Percentiles rank a stretch among this genome's conserved stretches.
Evolutionary conservation across 2,329 filamentous ascomycete species (phyloP).

Genomic region (Epicoccum nigrum): DNA sequence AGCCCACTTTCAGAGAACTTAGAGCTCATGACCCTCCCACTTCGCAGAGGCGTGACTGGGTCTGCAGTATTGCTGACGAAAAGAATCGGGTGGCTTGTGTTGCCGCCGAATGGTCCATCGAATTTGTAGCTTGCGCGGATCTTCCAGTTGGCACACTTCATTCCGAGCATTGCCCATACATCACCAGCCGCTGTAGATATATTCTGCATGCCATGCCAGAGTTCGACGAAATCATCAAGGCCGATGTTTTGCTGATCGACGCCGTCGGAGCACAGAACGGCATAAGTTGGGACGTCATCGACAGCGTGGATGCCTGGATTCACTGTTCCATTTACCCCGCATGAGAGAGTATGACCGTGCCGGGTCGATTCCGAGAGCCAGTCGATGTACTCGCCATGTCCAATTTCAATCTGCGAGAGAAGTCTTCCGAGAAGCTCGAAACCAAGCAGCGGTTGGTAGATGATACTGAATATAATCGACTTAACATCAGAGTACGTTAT

Average conservation of each 20-base stretch:
- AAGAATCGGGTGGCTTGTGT: slow-evolving; percentile 61
- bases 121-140: slow-evolving; percentile 46
- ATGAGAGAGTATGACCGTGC: slow-evolving; percentile 34
- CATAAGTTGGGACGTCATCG: slow-evolving; percentile 20
- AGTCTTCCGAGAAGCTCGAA: slow-evolving; percentile 47
- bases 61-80: slow-evolving; percentile 64
- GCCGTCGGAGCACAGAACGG: slow-evolving; percentile 52
- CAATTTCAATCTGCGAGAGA: slow-evolving; percentile 43
- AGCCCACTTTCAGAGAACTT: slow-evolving; percentile 54
- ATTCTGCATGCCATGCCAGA: slow-evolving; percentile 41
- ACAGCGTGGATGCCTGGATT: slow-evolving; percentile 1
- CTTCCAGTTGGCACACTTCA: slow-evolving; percentile 50
- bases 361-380: slow-evolving; percentile 22
- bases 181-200: slow-evolving; percentile 46
- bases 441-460: slow-evolving; percentile 44
- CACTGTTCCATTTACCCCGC: slow-evolving; percentile 30
- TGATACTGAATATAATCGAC: slow-evolving; percentile 41
- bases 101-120: slow-evolving; percentile 34
- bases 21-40: slow-evolving; percentile 49
- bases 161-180: slow-evolving; percentile 46
- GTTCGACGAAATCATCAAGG: slow-evolving; percentile 39
- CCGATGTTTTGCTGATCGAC: slow-evolving; percentile 37
- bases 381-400: slow-evolving; percentile 27
- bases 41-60: slow-evolving; percentile 63
- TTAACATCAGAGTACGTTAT: slow-evolving; percentile 52